These are phyloP conservation scores for Bipolaris gigantea DNA, from an alignment of 2,329 filamentous ascomycete species.

Conservation along the genomic window DNA sequence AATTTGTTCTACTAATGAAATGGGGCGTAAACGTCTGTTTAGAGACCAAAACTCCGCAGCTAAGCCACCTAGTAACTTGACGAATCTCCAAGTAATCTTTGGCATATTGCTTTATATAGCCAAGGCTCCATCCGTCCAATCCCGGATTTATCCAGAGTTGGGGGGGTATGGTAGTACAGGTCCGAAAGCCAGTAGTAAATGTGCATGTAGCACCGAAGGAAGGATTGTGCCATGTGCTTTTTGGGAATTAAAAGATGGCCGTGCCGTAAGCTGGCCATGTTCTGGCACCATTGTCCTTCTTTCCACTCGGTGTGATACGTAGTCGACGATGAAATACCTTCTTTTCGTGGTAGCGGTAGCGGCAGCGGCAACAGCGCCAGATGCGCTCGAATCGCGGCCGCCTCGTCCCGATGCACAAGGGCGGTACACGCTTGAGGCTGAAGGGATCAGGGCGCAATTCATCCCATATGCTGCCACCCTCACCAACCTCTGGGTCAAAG, in stretches of 20 bases:
- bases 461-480: conserved; percentile 41
- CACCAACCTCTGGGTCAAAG: conserved; percentile 41
- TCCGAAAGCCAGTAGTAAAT: conserved; percentile 12
- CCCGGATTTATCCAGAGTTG: conserved; percentile 12
- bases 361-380: conserved; percentile 17
- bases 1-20: background rate
- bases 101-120: conserved; percentile 26
- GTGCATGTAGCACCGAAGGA: conserved; percentile 3
- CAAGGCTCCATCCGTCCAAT: conserved; percentile 17
- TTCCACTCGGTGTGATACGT: background rate
- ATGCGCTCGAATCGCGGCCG: conserved; percentile 12
- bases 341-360: conserved; percentile 22
- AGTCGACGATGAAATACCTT: conserved; percentile 27
- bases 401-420: conserved; percentile 31
- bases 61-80: conserved; percentile 8
- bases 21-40: conserved; percentile 2
- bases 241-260: conserved; percentile 14
- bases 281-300: conserved; percentile 6
- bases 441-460: conserved; percentile 40
- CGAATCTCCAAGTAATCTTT: conserved; percentile 14
- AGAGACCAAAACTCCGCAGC: conserved; percentile 1
- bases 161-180: conserved; percentile 14
- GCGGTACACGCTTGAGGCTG: conserved; percentile 35
- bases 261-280: conserved; percentile 2
- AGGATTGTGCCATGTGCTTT: background rate